Base-by-base conservation (phyloP, 1,284 basidiomycete genomes). In the Wolfiporia cocos region DNA sequence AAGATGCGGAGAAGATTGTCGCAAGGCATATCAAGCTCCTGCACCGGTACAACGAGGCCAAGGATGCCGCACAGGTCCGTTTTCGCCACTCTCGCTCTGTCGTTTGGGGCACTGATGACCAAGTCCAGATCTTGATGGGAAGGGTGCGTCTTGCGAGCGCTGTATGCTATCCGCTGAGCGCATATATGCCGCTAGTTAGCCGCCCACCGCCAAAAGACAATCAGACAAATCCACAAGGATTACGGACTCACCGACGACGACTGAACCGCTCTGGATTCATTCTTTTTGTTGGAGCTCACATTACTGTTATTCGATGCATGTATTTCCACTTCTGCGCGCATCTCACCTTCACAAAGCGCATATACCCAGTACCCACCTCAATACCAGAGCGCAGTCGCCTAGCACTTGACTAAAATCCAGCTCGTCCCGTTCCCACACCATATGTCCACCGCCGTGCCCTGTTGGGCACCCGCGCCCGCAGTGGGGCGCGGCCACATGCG, bases 341-440 rank as follows among this genome's bases (percentile, higher is more conserved):
- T 14, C 34, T 36, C 5, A n/a, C 6, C 30, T 4, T 10, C 28
- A 19, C 7, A 22, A 15, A 32, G 9, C 28, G 24, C 21, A 11
- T 10, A 31, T 32, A 22, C n/a, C 14, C 26, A 28, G 7, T 28
- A 9, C 14, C 26, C 5, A 23, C n/a, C n/a, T n/a, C n/a, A n/a
- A n/a, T n/a, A n/a, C n/a, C n/a, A n/a, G n/a, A n/a, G n/a, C n/a
- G n/a, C n/a, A n/a, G n/a, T n/a, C n/a, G n/a, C n/a, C n/a, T 39
- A 51, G 24, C 35, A 39, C 22, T 43, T 34, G 18, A 66, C 46
- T 6, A 57, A 46, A 21, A 89, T 68, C 86, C 86, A 90, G 55
- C 76, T 87, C 35, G 86, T 88, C 38, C 83, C 86, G 51, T 73
- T 80, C 11, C 86, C 86, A 23, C 76, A 82, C 82, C 82, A 87